phyloP scores from a whole-genome alignment of 495 filamentous ascomycete species.

The Aspergillus saccharolyticus region DNA sequence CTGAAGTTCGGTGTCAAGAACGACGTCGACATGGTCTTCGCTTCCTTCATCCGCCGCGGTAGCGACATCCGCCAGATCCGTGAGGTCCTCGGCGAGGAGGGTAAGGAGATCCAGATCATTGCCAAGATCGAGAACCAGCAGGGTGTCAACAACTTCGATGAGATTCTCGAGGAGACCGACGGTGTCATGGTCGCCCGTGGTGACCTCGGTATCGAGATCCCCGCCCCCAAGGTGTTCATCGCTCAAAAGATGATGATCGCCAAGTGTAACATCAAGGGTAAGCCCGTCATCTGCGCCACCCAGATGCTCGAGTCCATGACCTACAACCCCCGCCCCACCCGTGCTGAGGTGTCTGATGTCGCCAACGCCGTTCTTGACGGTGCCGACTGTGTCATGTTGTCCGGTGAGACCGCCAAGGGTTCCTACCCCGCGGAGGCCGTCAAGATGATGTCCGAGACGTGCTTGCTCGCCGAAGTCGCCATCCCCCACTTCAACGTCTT shows the following conservation, averaged over 20 bases:
- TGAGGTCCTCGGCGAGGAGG: constrained; percentile 84
- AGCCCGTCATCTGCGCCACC: constrained; percentile 93
- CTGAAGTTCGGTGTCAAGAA: constrained; percentile 95
- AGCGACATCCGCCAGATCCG: constrained; percentile 90
- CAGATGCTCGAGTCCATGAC: constrained; percentile 99
- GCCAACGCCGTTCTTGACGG: constrained; percentile 97
- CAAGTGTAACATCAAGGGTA: constrained; percentile 99
- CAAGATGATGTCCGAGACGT: constrained; percentile 95
- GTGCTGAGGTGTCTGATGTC: constrained; percentile 96
- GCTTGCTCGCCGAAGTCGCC: constrained; percentile 89
- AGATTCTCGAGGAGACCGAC: constrained; percentile 93
- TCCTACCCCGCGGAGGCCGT: constrained; percentile 90
- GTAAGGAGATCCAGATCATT: constrained; percentile 96
- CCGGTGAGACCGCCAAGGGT: constrained; percentile 97
- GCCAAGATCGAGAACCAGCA: constrained; percentile 99
- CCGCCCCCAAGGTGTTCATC: constrained; percentile 95
- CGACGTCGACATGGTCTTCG: constrained; percentile 97
- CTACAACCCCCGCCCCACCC: constrained; percentile 95
- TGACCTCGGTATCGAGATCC: constrained; percentile 97
- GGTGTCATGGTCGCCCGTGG: constrained; percentile 99
- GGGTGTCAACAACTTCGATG: constrained; percentile 97
- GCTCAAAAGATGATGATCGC: constrained; percentile 99
- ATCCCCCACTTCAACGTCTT: constrained; percentile 96
- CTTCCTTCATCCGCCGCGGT: constrained; percentile 92
- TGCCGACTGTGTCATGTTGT: constrained; percentile 99